Conservation (phyloP, 768 basidiomycete genomes). For the Pisolithus microcarpus region DNA sequence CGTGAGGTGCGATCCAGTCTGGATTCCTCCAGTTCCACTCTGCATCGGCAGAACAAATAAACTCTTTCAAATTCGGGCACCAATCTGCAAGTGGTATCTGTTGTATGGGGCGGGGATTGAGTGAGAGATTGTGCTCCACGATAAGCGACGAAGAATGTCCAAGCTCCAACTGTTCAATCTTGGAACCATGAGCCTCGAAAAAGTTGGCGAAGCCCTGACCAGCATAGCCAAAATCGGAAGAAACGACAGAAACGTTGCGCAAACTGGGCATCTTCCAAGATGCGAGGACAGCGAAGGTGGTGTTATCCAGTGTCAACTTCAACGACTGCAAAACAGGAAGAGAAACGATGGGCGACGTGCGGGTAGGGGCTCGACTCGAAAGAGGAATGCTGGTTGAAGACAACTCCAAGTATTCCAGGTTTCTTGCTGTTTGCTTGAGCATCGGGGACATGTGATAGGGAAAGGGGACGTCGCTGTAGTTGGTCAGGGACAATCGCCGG, state of each 20-base stretch:
- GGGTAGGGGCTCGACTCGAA: slow-evolving; percentile 22
- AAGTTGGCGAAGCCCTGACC: slow-evolving; percentile 57
- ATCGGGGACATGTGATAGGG: slow-evolving; percentile 51
- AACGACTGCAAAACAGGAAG: slow-evolving; percentile 63
- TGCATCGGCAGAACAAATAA: slow-evolving; percentile 70
- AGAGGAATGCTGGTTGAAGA: slow-evolving; percentile 47
- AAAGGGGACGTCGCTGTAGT: slow-evolving; percentile 57
- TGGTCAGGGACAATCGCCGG: slow-evolving; percentile 61
- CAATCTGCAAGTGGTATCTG: slow-evolving; percentile 51
- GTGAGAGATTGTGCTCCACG: slow-evolving; percentile 62
- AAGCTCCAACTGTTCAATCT: slow-evolving; percentile 60
- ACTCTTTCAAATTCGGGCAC: slow-evolving; percentile 63
- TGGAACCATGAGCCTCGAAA: slow-evolving; percentile 57
- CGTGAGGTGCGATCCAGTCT: slow-evolving; percentile 76
- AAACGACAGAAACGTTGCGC: slow-evolving; percentile 57
- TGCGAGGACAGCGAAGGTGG: slow-evolving; percentile 60
- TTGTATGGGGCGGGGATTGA: slow-evolving; percentile 29
- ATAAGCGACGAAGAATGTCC: slow-evolving; percentile 64
- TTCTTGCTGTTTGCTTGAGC: slow-evolving; percentile 42
- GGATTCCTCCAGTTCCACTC: slow-evolving; percentile 78
- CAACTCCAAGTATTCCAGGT: slow-evolving; percentile 64
- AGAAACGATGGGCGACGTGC: slow-evolving; percentile 19
- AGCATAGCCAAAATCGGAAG: slow-evolving; percentile 67
- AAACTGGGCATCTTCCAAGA: slow-evolving; percentile 61
- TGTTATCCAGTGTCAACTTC: slow-evolving; percentile 65